Evolutionary conservation across 208 protist genomes (phyloP), one percentile per base, ranked within the genome.

Genomic region (Tritrichomonas musculus): DNA sequence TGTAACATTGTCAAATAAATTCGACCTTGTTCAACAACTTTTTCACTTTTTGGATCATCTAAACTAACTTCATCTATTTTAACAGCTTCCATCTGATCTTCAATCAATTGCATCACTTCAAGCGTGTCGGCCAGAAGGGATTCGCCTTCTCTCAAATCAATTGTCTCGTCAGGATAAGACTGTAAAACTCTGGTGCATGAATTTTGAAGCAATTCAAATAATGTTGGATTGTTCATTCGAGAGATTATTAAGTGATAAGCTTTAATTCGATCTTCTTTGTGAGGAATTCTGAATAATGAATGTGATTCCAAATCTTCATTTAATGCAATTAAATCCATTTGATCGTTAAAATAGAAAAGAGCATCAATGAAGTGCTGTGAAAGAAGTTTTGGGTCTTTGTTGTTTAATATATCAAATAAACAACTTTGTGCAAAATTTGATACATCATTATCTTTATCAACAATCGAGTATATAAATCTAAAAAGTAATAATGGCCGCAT

Each of bases 81-180:
- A n/a, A 84, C 36, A 11, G 73, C 73, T 53, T 84, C 73, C 73
- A 84, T 84, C 33, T 53, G 17, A 84, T 84, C 44, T 53, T 84
- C 73, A 13, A 84, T 84, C 20, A 17, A 53, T 4, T 53, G 9
- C 73, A 84, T 84, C 1, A 8, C 20, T 13, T 47, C 27, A 53
- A 84, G 25, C 11, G 73, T 84, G 44, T 84, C 73, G 53, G 17
- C 25, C 9, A 84, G 44, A 49, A 84, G 73, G 1, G 2, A 4
- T 84, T 84, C 73, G 53, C 73, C 73, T 1, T 84, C 73, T 53
- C 53, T 22, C 1, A 84, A 9, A 14, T 84, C 41, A 25, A 84
- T 84, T 22, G 20, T 49, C n/a, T n/a, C 73, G 13, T 84, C 73
- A 53, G 53, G 2, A n/a, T 53, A 84, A 0, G 1, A 3, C 11